phyloP scores from a whole-genome alignment of 1,284 basidiomycete genomes.

The Ustilago trichophora region DNA sequence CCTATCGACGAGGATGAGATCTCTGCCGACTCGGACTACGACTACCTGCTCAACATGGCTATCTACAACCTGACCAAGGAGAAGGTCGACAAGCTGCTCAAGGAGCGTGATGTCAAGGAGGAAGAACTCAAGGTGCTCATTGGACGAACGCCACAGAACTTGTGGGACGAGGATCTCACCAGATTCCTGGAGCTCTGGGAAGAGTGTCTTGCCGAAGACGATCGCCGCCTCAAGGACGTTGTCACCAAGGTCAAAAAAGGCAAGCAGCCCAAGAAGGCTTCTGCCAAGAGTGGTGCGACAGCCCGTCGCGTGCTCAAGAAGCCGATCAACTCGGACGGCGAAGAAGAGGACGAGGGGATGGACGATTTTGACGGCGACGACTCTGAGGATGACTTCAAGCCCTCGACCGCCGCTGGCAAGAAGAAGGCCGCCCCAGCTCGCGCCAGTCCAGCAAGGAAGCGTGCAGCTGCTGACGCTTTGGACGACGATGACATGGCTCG shows the following conservation, averaged over 20 bases:
- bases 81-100: slow-evolving; percentile 86
- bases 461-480: slow-evolving; percentile 33
- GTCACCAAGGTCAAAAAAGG: slow-evolving; percentile 70
- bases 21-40: slow-evolving; percentile 79
- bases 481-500: slow-evolving; percentile 43
- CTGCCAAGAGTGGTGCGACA: slow-evolving; percentile 70
- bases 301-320: slow-evolving; percentile 70
- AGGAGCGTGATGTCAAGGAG: slow-evolving; percentile 85
- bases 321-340: slow-evolving; percentile 71
- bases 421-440: slow-evolving; percentile 32
- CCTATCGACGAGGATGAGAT: slow-evolving; percentile 72
- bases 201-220: slow-evolving; percentile 69
- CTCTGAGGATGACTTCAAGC: slow-evolving; percentile 56
- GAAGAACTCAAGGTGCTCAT: slow-evolving; percentile 81
- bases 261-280: slow-evolving; percentile 75
- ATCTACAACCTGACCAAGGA: slow-evolving; percentile 95
- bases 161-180: slow-evolving; percentile 93
- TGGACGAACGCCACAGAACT: slow-evolving; percentile 79
- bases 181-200: slow-evolving; percentile 85
- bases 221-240: slow-evolving; percentile 74
- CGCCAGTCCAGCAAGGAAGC: slow-evolving; percentile 27
- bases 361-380: slow-evolving; percentile 28
- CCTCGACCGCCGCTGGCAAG: slow-evolving; percentile 25
- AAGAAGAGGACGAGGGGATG: slow-evolving; percentile 65
- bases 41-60: slow-evolving; percentile 93